phyloP scores from a whole-genome alignment of 2,329 filamentous ascomycete species.

The Bipolaris oryzae region DNA sequence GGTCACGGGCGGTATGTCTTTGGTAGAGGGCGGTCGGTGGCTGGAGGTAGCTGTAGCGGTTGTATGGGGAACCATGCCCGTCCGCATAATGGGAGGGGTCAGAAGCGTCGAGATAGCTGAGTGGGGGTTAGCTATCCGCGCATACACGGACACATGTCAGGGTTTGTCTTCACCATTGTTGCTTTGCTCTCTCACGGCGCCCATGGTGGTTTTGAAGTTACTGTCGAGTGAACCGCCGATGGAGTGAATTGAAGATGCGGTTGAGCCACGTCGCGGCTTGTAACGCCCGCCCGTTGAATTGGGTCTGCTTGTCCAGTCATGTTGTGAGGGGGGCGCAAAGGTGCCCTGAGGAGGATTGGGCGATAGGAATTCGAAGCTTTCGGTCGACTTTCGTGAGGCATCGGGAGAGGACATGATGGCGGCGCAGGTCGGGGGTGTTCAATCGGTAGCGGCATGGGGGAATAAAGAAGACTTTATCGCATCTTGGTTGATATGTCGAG shows the following conservation, averaged over 20 bases:
- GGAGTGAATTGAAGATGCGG: slow-evolving; percentile 85
- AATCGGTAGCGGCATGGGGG: slow-evolving; percentile 45
- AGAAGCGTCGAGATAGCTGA: slow-evolving; percentile 91
- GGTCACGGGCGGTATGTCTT: slow-evolving; percentile 91
- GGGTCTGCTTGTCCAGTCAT: slow-evolving; percentile 59
- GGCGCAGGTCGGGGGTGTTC: slow-evolving; percentile 34
- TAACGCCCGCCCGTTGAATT: slow-evolving; percentile 56
- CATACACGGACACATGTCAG: neutral
- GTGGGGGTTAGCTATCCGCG: slow-evolving; percentile 18
- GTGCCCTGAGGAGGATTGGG: slow-evolving; percentile 50
- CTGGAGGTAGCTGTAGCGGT: slow-evolving; percentile 70
- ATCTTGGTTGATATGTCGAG: slow-evolving; percentile 4
- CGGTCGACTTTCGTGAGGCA: slow-evolving; percentile 54
- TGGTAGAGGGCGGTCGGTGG: slow-evolving; percentile 81
- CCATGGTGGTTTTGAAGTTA: slow-evolving; percentile 62
- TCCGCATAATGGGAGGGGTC: slow-evolving; percentile 86
- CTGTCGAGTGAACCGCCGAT: slow-evolving; percentile 83
- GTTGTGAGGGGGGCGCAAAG: slow-evolving; percentile 65
- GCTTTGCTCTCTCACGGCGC: slow-evolving; percentile 72
- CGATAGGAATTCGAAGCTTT: slow-evolving; percentile 57
- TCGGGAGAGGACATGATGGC: slow-evolving; percentile 49
- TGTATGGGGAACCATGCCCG: slow-evolving; percentile 81
- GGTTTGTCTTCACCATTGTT: slow-evolving; percentile 70
- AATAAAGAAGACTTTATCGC: slow-evolving; percentile 21
- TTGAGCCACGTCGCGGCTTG: slow-evolving; percentile 74